Conservation (phyloP, 2,329 filamentous ascomycete species). For the Coniella vitis region DNA sequence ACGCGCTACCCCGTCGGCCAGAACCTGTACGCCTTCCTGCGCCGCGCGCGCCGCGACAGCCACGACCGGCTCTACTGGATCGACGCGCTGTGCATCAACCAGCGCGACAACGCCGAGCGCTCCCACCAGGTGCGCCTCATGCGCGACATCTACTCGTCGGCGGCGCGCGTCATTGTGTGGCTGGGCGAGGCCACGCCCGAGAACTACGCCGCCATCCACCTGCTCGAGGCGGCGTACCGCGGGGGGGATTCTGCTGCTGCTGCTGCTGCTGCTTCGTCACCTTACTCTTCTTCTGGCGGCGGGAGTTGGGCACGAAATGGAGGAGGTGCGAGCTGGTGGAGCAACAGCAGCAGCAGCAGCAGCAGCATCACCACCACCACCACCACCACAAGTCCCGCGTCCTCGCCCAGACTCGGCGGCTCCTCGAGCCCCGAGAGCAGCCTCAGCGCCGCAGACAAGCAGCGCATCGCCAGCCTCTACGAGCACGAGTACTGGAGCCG, state of each 20-base stretch:
- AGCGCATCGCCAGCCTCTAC: not conserved
- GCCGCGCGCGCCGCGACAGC: not conserved
- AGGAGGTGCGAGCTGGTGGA: too few relatives aligned
- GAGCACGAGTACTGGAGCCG: conserved; percentile 8
- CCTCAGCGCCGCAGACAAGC: not conserved
- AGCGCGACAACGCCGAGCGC: conserved; percentile 3
- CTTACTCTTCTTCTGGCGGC: too few relatives aligned
- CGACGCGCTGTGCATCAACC: conserved; percentile 12
- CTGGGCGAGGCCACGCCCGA: conserved; percentile 2
- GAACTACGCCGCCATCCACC: not conserved
- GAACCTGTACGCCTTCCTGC: conserved; percentile 1
- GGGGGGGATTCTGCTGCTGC: too few relatives aligned
- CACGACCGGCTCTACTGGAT: conserved; percentile 9
- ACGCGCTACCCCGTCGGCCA: not conserved
- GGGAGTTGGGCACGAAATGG: too few relatives aligned
- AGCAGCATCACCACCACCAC: too few relatives aligned
- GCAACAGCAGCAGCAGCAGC: too few relatives aligned
- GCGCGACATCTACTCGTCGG: conserved; percentile 5
- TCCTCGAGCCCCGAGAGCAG: not conserved
- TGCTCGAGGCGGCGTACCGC: not conserved
- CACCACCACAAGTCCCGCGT: too few relatives aligned
- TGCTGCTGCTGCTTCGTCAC: too few relatives aligned
- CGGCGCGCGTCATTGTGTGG: conserved; percentile 3
- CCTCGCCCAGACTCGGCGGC: too few relatives aligned
- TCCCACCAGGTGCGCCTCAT: conserved; percentile 10